phyloP scores from a whole-genome alignment of 306 rosid species.

The Corylus avellana region DNA sequence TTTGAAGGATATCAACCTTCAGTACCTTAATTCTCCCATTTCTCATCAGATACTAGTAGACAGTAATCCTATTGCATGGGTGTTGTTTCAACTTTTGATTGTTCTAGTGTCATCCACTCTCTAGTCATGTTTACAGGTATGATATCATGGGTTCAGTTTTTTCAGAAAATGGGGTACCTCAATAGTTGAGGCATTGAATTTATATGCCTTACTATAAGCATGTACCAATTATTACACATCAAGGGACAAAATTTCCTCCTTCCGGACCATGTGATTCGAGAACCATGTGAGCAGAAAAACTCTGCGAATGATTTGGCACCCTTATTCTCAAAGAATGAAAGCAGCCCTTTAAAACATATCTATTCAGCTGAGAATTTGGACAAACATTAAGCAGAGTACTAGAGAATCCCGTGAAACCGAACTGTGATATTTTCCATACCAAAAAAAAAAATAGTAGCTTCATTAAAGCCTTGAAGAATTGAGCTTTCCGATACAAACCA shows the following conservation, averaged over 20 bases:
- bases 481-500: too few relatives aligned
- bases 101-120: not conserved
- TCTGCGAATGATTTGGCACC: not conserved
- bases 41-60: not conserved
- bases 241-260: not conserved
- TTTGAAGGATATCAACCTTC: conserved; percentile 1
- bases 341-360: not conserved
- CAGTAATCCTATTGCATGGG: not conserved
- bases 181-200: not conserved
- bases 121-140: not conserved
- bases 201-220: not conserved
- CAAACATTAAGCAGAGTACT: not conserved
- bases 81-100: not conserved
- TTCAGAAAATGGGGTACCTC: not conserved
- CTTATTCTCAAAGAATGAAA: not conserved
- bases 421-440: not conserved
- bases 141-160: not conserved
- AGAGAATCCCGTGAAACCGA: not conserved
- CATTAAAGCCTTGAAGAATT: too few relatives aligned
- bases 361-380: not conserved
- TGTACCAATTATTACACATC: not conserved
- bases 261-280: not conserved
- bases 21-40: not conserved
- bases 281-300: not conserved
- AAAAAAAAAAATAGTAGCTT: not conserved